A percentile compares a stretch with the other conserved stretches of the same genome.
Evolutionary conservation across 129 eudicot species (phyloP).

Genomic region (Sambucus nigra): DNA sequence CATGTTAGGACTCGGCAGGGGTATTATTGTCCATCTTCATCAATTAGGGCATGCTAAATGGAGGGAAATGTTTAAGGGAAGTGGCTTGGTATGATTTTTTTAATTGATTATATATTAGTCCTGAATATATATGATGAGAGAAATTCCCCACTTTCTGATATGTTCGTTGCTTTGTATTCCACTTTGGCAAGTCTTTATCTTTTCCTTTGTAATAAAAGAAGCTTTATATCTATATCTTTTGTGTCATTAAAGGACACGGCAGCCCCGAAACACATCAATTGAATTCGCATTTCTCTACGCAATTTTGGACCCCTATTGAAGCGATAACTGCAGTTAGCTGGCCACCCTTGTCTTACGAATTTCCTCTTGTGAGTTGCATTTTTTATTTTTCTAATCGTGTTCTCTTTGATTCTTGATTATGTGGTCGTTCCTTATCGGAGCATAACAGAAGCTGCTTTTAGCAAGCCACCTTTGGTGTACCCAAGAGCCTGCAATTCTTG

Average conservation of each 20-base stretch:
- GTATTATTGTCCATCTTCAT: no score
- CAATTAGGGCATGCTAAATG: no score
- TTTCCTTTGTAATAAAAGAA: background rate
- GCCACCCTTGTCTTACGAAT: conserved; percentile 11
- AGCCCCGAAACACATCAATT: background rate
- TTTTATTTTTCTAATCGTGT: background rate
- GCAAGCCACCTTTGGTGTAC: conserved; percentile 10
- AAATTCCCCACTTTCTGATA: background rate
- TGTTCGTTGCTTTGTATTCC: conserved; percentile 12
- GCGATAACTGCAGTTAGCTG: background rate
- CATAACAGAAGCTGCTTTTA: background rate
- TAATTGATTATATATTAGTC: background rate
- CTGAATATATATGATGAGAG: background rate
- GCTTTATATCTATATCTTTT: conserved; percentile 10
- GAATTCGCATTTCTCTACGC: no score
- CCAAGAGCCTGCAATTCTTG: background rate
- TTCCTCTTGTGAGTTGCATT: background rate
- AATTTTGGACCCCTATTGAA: no score
- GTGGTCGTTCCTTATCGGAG: conserved; percentile 1
- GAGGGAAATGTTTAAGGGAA: background rate
- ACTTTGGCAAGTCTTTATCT: conserved; percentile 2
- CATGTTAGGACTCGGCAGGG: no score
- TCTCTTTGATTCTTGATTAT: background rate
- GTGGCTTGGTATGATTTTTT: background rate
- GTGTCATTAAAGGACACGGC: conserved; percentile 20